Evolutionary conservation across 495 filamentous ascomycete genomes (phyloP).

Genomic region (Trichoderma parareesei): DNA sequence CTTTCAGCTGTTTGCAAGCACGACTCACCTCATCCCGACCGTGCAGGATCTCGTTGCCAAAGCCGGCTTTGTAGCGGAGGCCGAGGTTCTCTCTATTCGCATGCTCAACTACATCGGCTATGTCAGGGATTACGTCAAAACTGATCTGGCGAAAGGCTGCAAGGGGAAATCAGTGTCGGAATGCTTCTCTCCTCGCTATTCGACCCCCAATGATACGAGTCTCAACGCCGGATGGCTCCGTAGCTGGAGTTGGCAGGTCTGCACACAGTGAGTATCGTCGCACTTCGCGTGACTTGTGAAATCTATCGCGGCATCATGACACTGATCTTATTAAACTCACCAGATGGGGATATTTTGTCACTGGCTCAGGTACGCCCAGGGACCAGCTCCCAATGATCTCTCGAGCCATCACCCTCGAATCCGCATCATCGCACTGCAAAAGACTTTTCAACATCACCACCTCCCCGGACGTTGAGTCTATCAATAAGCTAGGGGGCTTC

Average conservation of each 20-base stretch:
- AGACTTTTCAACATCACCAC: slow-evolving; percentile 55
- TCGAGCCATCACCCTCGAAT: slow-evolving; percentile 50
- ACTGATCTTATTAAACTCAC: slow-evolving; percentile 16
- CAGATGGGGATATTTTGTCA: slow-evolving; percentile 65
- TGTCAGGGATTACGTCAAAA: slow-evolving; percentile 20
- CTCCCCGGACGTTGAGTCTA: slow-evolving; percentile 43
- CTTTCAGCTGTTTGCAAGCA: slow-evolving; percentile 38
- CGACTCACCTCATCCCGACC: slow-evolving; percentile 27
- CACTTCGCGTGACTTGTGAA: neutral
- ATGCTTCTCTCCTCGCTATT: slow-evolving; percentile 1
- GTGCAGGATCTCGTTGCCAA: slow-evolving; percentile 40
- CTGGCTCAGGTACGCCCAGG: slow-evolving; percentile 52
- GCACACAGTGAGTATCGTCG: slow-evolving; percentile 31
- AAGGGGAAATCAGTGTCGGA: neutral
- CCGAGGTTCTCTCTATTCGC: slow-evolving; percentile 39
- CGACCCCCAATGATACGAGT: slow-evolving; percentile 34
- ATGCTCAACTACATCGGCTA: slow-evolving; percentile 63
- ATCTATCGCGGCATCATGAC: no score
- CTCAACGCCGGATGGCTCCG: slow-evolving; percentile 21
- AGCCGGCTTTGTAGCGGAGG: slow-evolving; percentile 48
- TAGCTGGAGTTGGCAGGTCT: slow-evolving; percentile 52
- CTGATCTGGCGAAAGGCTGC: neutral
- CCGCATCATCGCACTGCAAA: slow-evolving; percentile 44
- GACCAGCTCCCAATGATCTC: slow-evolving; percentile 56
- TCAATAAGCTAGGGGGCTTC: slow-evolving; percentile 66